Evolutionary conservation across 2,329 filamentous ascomycete species (phyloP).

Genomic region (Diaporthe citrichinensis): DNA sequence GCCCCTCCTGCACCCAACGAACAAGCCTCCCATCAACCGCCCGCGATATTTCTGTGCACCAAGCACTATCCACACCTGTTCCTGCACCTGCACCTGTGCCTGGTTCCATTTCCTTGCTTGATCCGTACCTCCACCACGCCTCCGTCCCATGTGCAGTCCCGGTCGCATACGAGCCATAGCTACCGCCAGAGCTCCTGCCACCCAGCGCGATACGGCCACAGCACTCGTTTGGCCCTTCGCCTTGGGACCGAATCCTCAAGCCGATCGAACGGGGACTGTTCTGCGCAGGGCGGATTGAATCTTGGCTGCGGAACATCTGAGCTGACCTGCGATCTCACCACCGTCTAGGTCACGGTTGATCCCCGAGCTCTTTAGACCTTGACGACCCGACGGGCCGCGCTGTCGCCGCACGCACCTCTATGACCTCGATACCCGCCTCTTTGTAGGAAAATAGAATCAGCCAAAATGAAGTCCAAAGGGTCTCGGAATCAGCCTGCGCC

Average conservation of each 20-base stretch:
- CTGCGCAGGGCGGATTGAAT: neutral
- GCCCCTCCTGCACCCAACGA: slow-evolving; percentile 36
- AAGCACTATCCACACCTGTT: slow-evolving; percentile 18
- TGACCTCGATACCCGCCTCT: slow-evolving; percentile 31
- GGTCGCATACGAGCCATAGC: slow-evolving; percentile 32
- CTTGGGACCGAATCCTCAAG: slow-evolving; percentile 7
- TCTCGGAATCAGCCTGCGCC: slow-evolving; percentile 49
- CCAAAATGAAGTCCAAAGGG: slow-evolving; percentile 48
- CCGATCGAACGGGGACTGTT: neutral
- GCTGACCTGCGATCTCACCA: slow-evolving; percentile 31
- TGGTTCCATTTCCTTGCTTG: slow-evolving; percentile 11
- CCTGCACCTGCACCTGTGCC: slow-evolving; percentile 12
- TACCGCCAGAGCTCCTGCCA: slow-evolving; percentile 19
- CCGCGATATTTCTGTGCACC: slow-evolving; percentile 34
- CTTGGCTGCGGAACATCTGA: slow-evolving; percentile 1
- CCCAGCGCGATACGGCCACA: slow-evolving; percentile 16
- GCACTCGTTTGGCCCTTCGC: slow-evolving; percentile 14
- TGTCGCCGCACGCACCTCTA: slow-evolving; percentile 39
- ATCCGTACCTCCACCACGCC: slow-evolving; percentile 10
- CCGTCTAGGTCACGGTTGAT: slow-evolving; percentile 34
- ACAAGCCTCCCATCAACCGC: slow-evolving; percentile 27
- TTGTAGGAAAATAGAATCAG: slow-evolving; percentile 28
- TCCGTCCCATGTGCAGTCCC: slow-evolving; percentile 26
- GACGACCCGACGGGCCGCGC: slow-evolving; percentile 37
- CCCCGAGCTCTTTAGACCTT: slow-evolving; percentile 26